Base-by-base conservation (phyloP, 805 yeast species). In the Teunomyces lycoperdinae region DNA sequence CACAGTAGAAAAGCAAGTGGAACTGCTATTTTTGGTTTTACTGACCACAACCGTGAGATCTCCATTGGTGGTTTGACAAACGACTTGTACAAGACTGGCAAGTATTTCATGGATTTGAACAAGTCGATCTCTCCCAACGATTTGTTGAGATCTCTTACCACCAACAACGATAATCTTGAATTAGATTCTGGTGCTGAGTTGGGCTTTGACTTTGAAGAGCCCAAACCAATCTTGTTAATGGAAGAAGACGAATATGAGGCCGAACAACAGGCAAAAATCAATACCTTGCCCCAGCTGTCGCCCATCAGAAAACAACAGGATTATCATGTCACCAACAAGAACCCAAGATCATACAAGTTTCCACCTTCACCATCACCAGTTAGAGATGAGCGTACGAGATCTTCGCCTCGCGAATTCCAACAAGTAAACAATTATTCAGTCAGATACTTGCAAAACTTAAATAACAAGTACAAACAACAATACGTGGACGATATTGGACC, bases 1-100 rank as follows among this genome's bases (percentile, higher is more conserved):
- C 92, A 86, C 60, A 66, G 76, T 45, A 77, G 88, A 53, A 80
- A 81, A 49, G 73, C 79, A 14, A 84, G 90, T 68, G 95, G 95
- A 10, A 84, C 92, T 3, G 92, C 87, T 2, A 86, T 87, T 26
- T 87, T 87, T 64, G 95, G 95, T 0, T 86, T 78, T 54, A 68
- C 75, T 7, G 82, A 80, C 41, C 91, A 86, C 61, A 76, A 76
- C 50, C 78, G 80, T 49, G 85, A 81, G 42, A 63, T 86, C 32
- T 80, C 87, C 2, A 76, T 86, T 40, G 78, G 83, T 5, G 86
- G 85, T 9, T 45, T 71, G 4, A 50, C 61, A 6, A 57, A 58
- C 31, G 60, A 60, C 54, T 36, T 62, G 8, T 59, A 52, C 38
- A 56, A 58, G 20, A 39, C 57, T n/a, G 50, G 42, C 36, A 59